These are phyloP conservation scores for Hygrophorus pudorinus DNA, from an alignment of 768 basidiomycete genomes.

Conservation along the genomic window DNA sequence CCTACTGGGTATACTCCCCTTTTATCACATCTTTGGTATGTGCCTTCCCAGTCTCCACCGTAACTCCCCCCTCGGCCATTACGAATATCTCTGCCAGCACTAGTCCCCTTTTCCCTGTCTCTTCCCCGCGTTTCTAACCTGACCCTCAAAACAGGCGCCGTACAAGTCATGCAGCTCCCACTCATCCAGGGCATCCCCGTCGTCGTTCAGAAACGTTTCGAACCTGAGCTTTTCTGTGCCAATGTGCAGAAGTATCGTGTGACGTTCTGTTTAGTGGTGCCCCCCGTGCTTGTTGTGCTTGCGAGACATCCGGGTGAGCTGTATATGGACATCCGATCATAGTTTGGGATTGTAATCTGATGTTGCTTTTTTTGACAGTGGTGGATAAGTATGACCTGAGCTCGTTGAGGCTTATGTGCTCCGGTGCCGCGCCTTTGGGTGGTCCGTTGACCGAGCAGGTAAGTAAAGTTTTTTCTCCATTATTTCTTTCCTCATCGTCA, in stretches of 20 bases:
- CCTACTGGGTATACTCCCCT: constrained; percentile 57
- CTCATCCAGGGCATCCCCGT: constrained; percentile 39
- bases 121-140: neutral
- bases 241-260: constrained; percentile 57
- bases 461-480: constrained; percentile 13
- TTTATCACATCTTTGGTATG: constrained; percentile 36
- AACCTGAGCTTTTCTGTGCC: constrained; percentile 56
- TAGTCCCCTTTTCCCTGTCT: too few species aligned
- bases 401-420: constrained; percentile 46
- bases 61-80: too few species aligned
- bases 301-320: constrained; percentile 55
- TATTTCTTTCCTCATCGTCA: neutral
- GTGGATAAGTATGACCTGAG: constrained; percentile 60
- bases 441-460: constrained; percentile 47
- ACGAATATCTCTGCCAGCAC: too few species aligned
- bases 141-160: constrained; percentile 30
- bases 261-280: constrained; percentile 54
- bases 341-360: neutral
- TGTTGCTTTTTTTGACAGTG: constrained; percentile 23
- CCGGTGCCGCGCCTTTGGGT: constrained; percentile 77
- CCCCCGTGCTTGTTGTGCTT: constrained; percentile 76
- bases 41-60: neutral
- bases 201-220: constrained; percentile 59
- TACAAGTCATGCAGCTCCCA: constrained; percentile 55
- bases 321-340: neutral